These are phyloP conservation scores for Leccinum griseonigrum DNA, from an alignment of 1,284 basidiomycete genomes.

Conservation along the genomic window DNA sequence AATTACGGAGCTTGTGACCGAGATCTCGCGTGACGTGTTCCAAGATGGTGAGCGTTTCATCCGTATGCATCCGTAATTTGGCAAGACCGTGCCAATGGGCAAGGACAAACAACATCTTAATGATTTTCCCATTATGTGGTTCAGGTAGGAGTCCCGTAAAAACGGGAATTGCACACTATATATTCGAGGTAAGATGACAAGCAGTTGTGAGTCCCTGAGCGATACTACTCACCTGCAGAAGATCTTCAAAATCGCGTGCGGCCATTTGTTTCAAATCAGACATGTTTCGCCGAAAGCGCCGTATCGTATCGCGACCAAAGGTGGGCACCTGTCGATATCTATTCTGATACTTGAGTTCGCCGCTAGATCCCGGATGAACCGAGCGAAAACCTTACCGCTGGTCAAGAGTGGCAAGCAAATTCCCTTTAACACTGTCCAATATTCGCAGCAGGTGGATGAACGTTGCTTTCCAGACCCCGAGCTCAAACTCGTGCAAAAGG, in stretches of 20 bases:
- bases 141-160: neutral
- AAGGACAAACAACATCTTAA: neutral
- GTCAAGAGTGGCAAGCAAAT: no score
- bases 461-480: no score
- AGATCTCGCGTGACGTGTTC: neutral
- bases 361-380: no score
- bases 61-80: neutral
- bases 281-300: neutral
- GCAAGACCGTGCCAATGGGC: neutral
- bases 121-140: neutral
- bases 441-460: no score
- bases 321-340: neutral
- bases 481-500: no score
- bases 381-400: neutral
- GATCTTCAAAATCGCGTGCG: neutral
- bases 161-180: neutral
- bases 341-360: neutral
- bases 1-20: neutral
- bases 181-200: neutral
- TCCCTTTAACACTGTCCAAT: no score
- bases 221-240: neutral
- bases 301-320: neutral
- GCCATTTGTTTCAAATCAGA: neutral
- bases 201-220: neutral
- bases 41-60: neutral